phyloP scores from a whole-genome alignment of 2,329 filamentous ascomycete genomes.

The Stagonosporopsis tanaceti region DNA sequence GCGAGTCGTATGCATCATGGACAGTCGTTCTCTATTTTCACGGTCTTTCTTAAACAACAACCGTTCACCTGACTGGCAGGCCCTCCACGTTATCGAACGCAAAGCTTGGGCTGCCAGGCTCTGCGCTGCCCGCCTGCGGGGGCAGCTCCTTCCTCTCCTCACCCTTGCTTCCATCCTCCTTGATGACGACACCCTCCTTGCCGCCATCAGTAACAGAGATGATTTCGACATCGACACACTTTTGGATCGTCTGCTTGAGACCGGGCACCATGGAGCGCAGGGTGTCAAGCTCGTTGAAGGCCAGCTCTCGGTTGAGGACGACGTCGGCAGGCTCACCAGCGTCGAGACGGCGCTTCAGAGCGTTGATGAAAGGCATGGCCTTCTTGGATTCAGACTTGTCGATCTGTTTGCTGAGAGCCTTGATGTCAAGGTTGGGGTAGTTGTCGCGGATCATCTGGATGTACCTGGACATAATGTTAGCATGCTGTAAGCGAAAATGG shows the following conservation, averaged over 20 bases:
- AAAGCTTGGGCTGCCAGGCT: slow-evolving; percentile 84
- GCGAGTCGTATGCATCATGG: not conserved
- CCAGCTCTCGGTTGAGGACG: slow-evolving; percentile 84
- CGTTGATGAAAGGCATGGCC: slow-evolving; percentile 95
- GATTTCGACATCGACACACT: slow-evolving; percentile 74
- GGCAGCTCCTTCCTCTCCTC: slow-evolving; percentile 67
- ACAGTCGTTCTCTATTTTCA: not conserved
- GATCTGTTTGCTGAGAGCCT: slow-evolving; percentile 78
- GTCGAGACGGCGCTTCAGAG: slow-evolving; percentile 82
- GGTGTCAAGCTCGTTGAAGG: slow-evolving; percentile 83
- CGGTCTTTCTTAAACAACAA: not conserved
- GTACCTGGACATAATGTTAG: slow-evolving; percentile 31
- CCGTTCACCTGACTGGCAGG: slow-evolving; percentile 31
- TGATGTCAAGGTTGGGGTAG: slow-evolving; percentile 72
- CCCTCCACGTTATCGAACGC: slow-evolving; percentile 78
- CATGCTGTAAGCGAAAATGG: not conserved
- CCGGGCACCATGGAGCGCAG: slow-evolving; percentile 80
- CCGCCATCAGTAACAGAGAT: slow-evolving; percentile 74
- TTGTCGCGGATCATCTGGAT: slow-evolving; percentile 42
- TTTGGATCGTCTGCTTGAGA: slow-evolving; percentile 77
- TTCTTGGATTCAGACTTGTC: slow-evolving; percentile 94
- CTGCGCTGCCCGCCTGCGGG: slow-evolving; percentile 72
- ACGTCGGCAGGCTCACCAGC: slow-evolving; percentile 68
- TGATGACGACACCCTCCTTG: slow-evolving; percentile 67
- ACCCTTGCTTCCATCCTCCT: slow-evolving; percentile 61